Conservation (phyloP, 169 alveolate species). For the Sarcocystis neurona region DNA sequence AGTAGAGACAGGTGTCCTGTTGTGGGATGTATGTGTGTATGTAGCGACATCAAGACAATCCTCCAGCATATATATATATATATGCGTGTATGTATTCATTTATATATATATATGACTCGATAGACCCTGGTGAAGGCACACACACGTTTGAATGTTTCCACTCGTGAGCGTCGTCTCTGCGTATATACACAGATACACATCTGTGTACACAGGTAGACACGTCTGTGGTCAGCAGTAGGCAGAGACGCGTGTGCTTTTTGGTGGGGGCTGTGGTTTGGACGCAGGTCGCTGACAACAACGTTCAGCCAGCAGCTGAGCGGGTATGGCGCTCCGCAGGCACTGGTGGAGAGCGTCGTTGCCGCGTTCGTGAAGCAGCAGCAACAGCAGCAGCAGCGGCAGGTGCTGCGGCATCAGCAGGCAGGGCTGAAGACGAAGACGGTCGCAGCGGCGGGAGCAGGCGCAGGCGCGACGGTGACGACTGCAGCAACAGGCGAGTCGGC, state of each 20-base stretch:
- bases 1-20: no score
- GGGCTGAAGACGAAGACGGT: not conserved
- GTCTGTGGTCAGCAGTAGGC: no score
- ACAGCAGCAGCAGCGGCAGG: constrained; percentile 10
- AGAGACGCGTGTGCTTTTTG: not conserved
- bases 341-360: constrained; percentile 26
- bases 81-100: no score
- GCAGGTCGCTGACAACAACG: constrained; percentile 43
- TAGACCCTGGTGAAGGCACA: no score
- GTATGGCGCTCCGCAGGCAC: constrained; percentile 56
- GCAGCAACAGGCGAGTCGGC: constrained; percentile 28
- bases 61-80: no score
- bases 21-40: no score
- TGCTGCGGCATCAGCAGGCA: constrained; percentile 6
- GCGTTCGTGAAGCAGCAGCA: constrained; percentile 18
- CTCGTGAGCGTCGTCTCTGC: no score
- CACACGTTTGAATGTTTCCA: no score
- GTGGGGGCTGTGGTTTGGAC: not conserved
- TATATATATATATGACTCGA: no score
- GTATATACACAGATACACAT: no score
- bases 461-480: not conserved
- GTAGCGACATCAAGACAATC: no score
- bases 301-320: constrained; percentile 57
- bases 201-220: no score
- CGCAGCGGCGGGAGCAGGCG: constrained; percentile 1